Base-by-base conservation (phyloP, 1,284 basidiomycete species). In the Athelia sp. region DNA sequence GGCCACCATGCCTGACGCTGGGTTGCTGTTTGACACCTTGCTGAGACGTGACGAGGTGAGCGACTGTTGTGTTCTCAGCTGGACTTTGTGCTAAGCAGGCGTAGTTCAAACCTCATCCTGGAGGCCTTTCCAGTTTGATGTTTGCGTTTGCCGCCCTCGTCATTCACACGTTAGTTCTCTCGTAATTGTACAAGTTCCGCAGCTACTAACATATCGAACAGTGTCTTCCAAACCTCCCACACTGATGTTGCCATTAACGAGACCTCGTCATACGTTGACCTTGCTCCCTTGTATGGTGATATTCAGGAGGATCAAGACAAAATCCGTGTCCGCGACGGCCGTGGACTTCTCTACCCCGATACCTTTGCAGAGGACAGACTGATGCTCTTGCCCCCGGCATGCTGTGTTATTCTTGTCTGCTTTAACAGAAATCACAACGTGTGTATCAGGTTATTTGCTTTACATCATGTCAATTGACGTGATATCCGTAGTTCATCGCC, bases 351-450 rank as follows among this genome's bases (percentile, higher is more conserved):
- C 2, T 69, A 75, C 53, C 82, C 82, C 1, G 91, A 94, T 56
- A 71, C 75, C 0, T 90, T 93, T 59, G 80, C 86, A 0, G 89
- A 91, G 61, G 81, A 88, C 54, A 74, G 90, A 43, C 68, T 94
- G n/a, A 70, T 91, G 36, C 73, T 92, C 24, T 80, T 94, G 52
- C 91, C 93, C 0, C 90, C 90, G 1, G 81, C 81, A 2, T 81
- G 84, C 45, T 81, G 82, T 50, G 83, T 79, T 8, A 65, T 93
- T 19, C 73, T 91, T 21, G 76, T 94, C 14, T 62, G 93, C 15
- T 93, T 95, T 74, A 87, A 78, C 58, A 74, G 90, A 18, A 91
- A 92, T 57, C 92, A 95, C 67, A 95, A 95, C 61, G 87, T 89
- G 53, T 55, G 82, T 67, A 36, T 40, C 10, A 2, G 18, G 15